Percentiles rank a stretch among this genome's conserved stretches.
These are phyloP conservation scores for Microascus cirrosus DNA, from an alignment of 2,329 filamentous ascomycete genomes.

Conservation along the genomic window DNA sequence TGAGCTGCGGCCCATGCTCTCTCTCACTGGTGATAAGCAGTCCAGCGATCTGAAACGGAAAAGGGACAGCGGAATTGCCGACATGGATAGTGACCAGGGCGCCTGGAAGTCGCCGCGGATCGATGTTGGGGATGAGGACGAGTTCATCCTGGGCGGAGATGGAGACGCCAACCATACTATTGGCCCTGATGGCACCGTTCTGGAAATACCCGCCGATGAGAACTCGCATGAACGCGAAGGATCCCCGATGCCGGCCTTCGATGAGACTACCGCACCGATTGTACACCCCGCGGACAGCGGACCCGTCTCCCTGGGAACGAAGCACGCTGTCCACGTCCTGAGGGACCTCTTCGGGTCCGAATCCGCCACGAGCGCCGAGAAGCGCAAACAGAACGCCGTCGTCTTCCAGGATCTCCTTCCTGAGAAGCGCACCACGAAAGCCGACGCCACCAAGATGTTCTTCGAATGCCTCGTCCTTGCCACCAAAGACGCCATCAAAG, in stretches of 20 bases:
- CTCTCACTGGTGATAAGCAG: slow-evolving; percentile 66
- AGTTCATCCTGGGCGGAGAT: slow-evolving; percentile 32
- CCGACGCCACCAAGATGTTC: slow-evolving; percentile 98
- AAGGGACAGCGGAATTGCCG: slow-evolving; percentile 76
- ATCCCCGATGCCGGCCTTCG: slow-evolving; percentile 51
- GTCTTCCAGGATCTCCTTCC: slow-evolving; percentile 89
- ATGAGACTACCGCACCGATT: slow-evolving; percentile 65
- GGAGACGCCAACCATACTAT: slow-evolving; percentile 41
- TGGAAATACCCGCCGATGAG: slow-evolving; percentile 54
- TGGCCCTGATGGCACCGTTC: slow-evolving; percentile 48
- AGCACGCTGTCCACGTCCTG: slow-evolving; percentile 89
- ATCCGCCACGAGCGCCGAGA: slow-evolving; percentile 55
- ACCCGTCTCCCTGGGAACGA: slow-evolving; percentile 80
- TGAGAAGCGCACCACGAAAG: slow-evolving; percentile 66
- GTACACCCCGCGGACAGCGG: slow-evolving; percentile 76
- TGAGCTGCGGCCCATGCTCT: slow-evolving; percentile 86
- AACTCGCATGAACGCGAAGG: slow-evolving; percentile 34
- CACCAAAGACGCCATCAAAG: slow-evolving; percentile 95
- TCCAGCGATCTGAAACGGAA: slow-evolving; percentile 84
- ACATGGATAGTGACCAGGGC: slow-evolving; percentile 58
- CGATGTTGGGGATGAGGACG: slow-evolving; percentile 57
- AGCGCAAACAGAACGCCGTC: slow-evolving; percentile 65
- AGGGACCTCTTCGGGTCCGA: slow-evolving; percentile 76
- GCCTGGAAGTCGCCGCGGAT: slow-evolving; percentile 59
- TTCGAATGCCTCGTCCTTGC: slow-evolving; percentile 93